Evolutionary conservation across 352 stramenopile genomes (phyloP).

Genomic region (Pythium vanterpoolii): DNA sequence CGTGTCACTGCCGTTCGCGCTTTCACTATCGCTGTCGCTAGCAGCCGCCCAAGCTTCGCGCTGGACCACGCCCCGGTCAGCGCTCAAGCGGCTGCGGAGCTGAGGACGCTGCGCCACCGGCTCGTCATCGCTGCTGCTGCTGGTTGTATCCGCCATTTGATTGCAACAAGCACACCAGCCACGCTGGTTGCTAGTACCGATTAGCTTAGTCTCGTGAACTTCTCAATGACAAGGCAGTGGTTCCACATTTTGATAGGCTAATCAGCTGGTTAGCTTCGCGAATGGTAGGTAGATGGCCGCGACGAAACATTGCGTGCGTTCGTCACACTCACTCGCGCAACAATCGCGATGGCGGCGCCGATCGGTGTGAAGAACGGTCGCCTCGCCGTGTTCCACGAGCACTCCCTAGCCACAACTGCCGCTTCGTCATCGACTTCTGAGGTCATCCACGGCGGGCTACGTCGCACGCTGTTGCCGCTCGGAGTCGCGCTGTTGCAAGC

Average conservation of each 20-base stretch:
- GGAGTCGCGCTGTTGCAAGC: conserved; percentile 38
- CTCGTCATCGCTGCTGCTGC: conserved; percentile 15
- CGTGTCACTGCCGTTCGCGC: conserved; percentile 9
- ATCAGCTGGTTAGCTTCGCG: neutral
- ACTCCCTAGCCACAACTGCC: conserved; percentile 4
- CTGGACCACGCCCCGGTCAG: conserved; percentile 16
- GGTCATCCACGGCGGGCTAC: conserved; percentile 39
- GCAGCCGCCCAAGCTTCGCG: conserved; percentile 8
- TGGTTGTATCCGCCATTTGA: conserved; percentile 11
- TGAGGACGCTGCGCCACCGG: neutral
- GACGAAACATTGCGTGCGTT: neutral
- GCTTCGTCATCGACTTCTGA: conserved; percentile 14
- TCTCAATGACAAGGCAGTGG: neutral
- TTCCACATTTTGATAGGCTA: conserved; percentile 1
- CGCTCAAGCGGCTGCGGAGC: conserved; percentile 1
- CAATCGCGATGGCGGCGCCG: conserved; percentile 20
- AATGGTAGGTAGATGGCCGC: neutral
- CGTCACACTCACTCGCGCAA: neutral
- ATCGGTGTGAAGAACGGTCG: conserved; percentile 65
- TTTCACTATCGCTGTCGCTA: conserved; percentile 10
- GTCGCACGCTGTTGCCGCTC: conserved; percentile 39
- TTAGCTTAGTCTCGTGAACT: conserved; percentile 11
- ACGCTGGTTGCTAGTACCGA: neutral
- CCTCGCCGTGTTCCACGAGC: conserved; percentile 44
- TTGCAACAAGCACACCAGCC: neutral